These are phyloP conservation scores for Colletotrichum liriopes DNA, from an alignment of 2,329 filamentous ascomycete species.

Conservation along the genomic window DNA sequence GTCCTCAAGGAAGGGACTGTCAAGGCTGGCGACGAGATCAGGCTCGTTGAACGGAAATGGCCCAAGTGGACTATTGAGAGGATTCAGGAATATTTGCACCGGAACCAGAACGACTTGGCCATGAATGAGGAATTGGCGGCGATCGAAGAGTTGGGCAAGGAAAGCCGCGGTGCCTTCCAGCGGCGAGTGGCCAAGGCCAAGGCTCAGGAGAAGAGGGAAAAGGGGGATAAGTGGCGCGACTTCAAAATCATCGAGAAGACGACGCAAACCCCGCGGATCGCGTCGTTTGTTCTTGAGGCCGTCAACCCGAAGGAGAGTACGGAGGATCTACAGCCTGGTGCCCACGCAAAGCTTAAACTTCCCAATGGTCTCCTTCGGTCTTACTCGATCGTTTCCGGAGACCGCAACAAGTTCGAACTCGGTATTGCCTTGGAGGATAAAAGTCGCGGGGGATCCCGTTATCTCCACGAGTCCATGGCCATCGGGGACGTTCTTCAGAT, in stretches of 20 bases:
- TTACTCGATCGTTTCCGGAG: constrained; percentile 73
- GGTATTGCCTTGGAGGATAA: constrained; percentile 70
- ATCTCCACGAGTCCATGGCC: constrained; percentile 65
- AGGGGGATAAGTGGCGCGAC: constrained; percentile 58
- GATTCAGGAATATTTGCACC: constrained; percentile 75
- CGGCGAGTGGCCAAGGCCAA: constrained; percentile 65
- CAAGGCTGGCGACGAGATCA: constrained; percentile 69
- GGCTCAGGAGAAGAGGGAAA: constrained; percentile 48
- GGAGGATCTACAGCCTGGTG: constrained; percentile 56
- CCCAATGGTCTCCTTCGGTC: constrained; percentile 70
- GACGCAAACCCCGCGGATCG: constrained; percentile 65
- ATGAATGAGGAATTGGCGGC: constrained; percentile 68
- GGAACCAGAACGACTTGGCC: constrained; percentile 64
- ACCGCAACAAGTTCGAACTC: constrained; percentile 66
- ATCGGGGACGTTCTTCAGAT: constrained; percentile 67
- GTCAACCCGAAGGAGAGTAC: constrained; percentile 53
- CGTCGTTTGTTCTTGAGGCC: constrained; percentile 68
- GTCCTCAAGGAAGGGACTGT: constrained; percentile 71
- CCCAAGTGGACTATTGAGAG: constrained; percentile 75
- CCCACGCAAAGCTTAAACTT: constrained; percentile 71
- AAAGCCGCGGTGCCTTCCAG: constrained; percentile 64
- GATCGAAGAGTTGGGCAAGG: constrained; percentile 66
- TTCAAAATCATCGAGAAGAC: constrained; percentile 66
- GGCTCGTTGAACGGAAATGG: constrained; percentile 68
- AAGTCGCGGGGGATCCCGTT: constrained; percentile 74